Conservation (phyloP, 1,284 basidiomycete genomes). For the Tylopilus sp. region DNA sequence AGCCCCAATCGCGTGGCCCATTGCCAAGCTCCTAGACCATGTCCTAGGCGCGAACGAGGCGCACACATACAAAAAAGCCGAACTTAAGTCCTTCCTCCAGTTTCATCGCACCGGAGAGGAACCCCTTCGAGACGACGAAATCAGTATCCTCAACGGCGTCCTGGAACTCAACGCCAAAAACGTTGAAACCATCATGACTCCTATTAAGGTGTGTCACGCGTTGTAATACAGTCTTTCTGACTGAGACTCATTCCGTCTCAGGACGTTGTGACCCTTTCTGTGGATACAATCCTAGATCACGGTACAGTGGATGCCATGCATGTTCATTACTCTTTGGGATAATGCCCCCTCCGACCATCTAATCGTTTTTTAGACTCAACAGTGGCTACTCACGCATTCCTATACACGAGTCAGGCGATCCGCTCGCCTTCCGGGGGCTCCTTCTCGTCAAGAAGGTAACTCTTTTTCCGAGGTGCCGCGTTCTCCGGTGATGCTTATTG, state of each 20-base stretch:
- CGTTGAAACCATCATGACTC: constrained; percentile 85
- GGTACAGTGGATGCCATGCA: constrained; percentile 72
- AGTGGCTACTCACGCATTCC: constrained; percentile 96
- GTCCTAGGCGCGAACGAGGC: constrained; percentile 70
- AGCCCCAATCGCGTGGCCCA: constrained; percentile 87
- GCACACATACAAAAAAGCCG: constrained; percentile 87
- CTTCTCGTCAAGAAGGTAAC: constrained; percentile 80
- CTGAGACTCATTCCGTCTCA: constrained; percentile 27
- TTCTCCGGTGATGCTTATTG: not conserved
- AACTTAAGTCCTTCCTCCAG: constrained; percentile 90
- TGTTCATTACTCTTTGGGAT: constrained; percentile 19
- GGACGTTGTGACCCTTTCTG: constrained; percentile 76
- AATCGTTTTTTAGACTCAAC: constrained; percentile 43
- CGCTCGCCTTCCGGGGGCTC: constrained; percentile 80
- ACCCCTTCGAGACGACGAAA: constrained; percentile 86
- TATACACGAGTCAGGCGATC: constrained; percentile 75
- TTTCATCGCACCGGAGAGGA: constrained; percentile 86
- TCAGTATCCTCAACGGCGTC: constrained; percentile 85
- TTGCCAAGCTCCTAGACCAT: constrained; percentile 80
- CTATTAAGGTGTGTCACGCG: constrained; percentile 54
- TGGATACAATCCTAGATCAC: constrained; percentile 80
- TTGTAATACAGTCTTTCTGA: not conserved
- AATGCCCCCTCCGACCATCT: constrained; percentile 2
- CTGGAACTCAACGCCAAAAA: constrained; percentile 83
- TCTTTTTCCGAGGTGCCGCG: not conserved